A percentile compares a stretch with the other conserved stretches of the same genome.
Conservation (phyloP, 345 rosid genomes). For the Camelina hispida region DNA sequence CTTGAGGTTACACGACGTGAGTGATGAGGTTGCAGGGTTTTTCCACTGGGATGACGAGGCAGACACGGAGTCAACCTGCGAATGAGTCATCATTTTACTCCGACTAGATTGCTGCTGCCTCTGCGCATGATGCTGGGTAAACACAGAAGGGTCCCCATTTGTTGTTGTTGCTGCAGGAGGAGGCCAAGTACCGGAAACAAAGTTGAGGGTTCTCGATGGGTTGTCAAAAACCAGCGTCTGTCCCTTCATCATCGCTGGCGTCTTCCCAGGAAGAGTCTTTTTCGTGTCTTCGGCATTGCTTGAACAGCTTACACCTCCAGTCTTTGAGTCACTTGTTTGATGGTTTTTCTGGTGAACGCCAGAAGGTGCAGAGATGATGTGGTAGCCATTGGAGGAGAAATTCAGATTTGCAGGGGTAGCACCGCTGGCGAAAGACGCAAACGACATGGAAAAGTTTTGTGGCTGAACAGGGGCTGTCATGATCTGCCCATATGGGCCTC, state of each 20-base stretch:
- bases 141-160: conserved; percentile 39
- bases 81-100: conserved; percentile 43
- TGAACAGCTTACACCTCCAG: conserved; percentile 42
- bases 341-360: conserved; percentile 48
- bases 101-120: conserved; percentile 49
- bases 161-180: conserved; percentile 39
- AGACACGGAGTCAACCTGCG: conserved; percentile 41
- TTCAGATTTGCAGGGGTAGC: conserved; percentile 50
- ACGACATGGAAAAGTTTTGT: conserved; percentile 57
- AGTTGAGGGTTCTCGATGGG: conserved; percentile 56
- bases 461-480: conserved; percentile 48
- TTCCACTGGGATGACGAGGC: conserved; percentile 50
- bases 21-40: conserved; percentile 41
- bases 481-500: conserved; percentile 50
- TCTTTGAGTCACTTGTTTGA: conserved; percentile 54
- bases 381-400: conserved; percentile 60
- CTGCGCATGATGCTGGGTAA: conserved; percentile 46
- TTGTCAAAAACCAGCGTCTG: conserved; percentile 59
- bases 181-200: conserved; percentile 60
- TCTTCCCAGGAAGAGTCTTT: conserved; percentile 45
- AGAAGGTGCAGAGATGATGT: conserved; percentile 44
- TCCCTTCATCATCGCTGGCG: conserved; percentile 37
- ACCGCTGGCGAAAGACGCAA: conserved; percentile 50
- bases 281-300: conserved; percentile 49
- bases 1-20: conserved; percentile 40